Base-by-base conservation (phyloP, 179 eudicot genomes). In the Patellifolia procumbens region DNA sequence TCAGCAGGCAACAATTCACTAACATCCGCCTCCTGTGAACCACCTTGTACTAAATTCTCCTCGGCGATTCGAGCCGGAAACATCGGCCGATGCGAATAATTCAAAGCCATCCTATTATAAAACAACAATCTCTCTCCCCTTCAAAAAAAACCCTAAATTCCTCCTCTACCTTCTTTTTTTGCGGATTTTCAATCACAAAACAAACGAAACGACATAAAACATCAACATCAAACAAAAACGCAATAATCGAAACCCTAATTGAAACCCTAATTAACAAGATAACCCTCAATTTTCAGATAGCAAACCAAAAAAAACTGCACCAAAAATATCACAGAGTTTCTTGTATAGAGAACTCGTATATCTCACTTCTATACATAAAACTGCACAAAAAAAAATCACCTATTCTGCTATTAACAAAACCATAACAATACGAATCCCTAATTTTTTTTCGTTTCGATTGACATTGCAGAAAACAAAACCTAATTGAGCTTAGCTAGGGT, bases 61-160 rank as follows among this genome's bases (percentile, higher is more conserved):
- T 90, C 97, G 1, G 86, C 62, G 34, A 81, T 65, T 68, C 79
- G 87, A 26, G 90, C 72, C 22, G 94, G 81, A 76, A 86, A 87
- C 34, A 89, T 79, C 2, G 90, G 88, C 74, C 91, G 86, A 63
- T 86, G 91, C 1, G 96, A 88, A 58, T 68, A 94, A 81, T 94
- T 94, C 87, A 94, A 81, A 37, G 98, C 91, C 98, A 91, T 94
- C n/a, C 72, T 31, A 37, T 34, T n/a, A n/a, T n/a, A n/a, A n/a
- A n/a, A n/a, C 7, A 26, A n/a, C n/a, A n/a, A n/a, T n/a, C 56
- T 74, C 76, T 72, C 76, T 59, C 77, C 59, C 45, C 46, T 37
- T n/a, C n/a, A n/a, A n/a, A 63, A 31, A 77, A 70, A 85, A 74
- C 79, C 81, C 77, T 63, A 17, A 66, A 59, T 79, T 81, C 58